Percentiles rank a stretch among this genome's conserved stretches.
Evolutionary conservation across 2,329 filamentous ascomycete genomes (phyloP).

Genomic region (Talaromyces sp.): DNA sequence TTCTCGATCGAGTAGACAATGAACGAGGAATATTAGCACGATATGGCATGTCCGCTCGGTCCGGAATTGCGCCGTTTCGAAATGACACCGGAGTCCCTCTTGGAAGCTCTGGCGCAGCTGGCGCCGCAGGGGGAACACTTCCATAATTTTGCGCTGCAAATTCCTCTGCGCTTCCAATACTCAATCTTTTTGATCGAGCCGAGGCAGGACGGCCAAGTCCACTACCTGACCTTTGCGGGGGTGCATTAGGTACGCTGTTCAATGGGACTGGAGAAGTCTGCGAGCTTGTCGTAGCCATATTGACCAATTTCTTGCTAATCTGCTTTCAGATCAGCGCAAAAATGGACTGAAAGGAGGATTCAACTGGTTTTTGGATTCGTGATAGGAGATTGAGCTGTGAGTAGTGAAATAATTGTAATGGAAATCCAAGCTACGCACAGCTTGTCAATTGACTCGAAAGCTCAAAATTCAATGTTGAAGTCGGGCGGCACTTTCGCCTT

Average conservation of each 20-base stretch:
- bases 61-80: conserved; percentile 39
- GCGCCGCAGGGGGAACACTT: conserved; percentile 13
- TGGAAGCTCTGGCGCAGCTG: conserved; percentile 47
- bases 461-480: neutral
- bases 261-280: conserved; percentile 4
- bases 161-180: conserved; percentile 6
- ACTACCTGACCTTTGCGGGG: conserved; percentile 4
- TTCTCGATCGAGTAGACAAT: conserved; percentile 23
- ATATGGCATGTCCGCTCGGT: conserved; percentile 5
- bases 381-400: neutral
- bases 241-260: neutral
- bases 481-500: neutral
- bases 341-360: neutral
- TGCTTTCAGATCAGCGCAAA: neutral
- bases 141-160: conserved; percentile 7
- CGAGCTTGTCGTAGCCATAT: conserved; percentile 11
- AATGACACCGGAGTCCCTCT: conserved; percentile 56
- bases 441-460: neutral
- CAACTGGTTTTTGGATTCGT: neutral
- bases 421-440: neutral
- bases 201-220: conserved; percentile 6
- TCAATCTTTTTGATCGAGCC: conserved; percentile 2
- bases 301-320: neutral
- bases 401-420: neutral
- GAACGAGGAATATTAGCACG: conserved; percentile 19